Evolutionary conservation across 176 grass and related monocot genomes (phyloP).

Genomic region (Paspalum vaginatum): DNA sequence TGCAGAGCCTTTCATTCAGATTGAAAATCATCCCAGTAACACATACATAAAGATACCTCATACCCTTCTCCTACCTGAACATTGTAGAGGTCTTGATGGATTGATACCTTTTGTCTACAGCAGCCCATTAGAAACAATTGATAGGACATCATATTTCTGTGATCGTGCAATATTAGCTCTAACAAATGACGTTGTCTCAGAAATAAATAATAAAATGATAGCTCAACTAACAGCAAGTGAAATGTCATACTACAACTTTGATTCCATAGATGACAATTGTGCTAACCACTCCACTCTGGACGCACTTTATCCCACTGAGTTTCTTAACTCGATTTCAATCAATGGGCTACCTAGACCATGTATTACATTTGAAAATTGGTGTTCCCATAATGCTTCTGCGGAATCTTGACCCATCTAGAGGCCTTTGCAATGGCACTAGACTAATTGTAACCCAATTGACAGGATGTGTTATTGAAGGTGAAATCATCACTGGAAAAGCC

Average conservation of each 20-base stretch:
- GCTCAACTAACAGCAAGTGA: background rate
- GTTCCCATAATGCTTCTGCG: background rate
- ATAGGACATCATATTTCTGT: background rate
- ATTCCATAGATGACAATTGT: background rate
- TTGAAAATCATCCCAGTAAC: background rate
- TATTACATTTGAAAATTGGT: constrained; percentile 1
- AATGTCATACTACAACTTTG: constrained; percentile 8
- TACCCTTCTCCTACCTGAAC: background rate
- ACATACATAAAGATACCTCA: background rate
- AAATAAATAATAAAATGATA: constrained; percentile 5
- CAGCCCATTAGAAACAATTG: background rate
- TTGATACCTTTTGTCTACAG: constrained; percentile 1
- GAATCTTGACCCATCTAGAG: background rate
- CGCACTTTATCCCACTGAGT: background rate
- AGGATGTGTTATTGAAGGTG: background rate
- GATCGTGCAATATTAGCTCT: constrained; percentile 5
- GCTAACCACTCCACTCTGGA: background rate
- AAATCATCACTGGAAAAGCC: constrained; percentile 9
- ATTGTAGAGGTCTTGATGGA: background rate
- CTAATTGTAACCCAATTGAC: background rate
- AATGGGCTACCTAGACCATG: background rate
- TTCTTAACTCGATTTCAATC: background rate
- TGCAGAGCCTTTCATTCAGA: background rate
- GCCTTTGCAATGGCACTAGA: constrained; percentile 16
- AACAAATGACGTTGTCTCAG: constrained; percentile 3